A percentile compares a stretch with the other conserved stretches of the same genome.
These are phyloP conservation scores for Lippia alba DNA, from an alignment of 305 asterid species.

Conservation along the genomic window DNA sequence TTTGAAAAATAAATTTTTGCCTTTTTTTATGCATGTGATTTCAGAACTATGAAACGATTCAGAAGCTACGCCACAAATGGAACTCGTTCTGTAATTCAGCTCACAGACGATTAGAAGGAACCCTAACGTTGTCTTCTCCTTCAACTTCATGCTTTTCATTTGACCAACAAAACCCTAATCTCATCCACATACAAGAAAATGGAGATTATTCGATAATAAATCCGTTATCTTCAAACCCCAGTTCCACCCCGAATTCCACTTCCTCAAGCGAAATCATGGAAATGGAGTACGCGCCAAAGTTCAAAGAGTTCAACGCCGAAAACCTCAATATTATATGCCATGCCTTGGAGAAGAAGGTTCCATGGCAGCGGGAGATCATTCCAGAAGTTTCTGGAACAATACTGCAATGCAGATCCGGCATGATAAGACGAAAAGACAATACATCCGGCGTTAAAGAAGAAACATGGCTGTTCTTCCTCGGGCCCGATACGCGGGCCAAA, in stretches of 20 bases:
- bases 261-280: slow-evolving; percentile 72
- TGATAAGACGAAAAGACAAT: slow-evolving; percentile 50
- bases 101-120: slow-evolving; percentile 50
- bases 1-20: slow-evolving; percentile 9
- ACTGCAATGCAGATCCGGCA: slow-evolving; percentile 74
- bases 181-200: not conserved
- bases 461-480: slow-evolving; percentile 79
- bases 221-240: slow-evolving; percentile 28
- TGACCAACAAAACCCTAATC: slow-evolving; percentile 41
- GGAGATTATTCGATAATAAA: not conserved
- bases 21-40: slow-evolving; percentile 20
- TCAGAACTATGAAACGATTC: slow-evolving; percentile 47
- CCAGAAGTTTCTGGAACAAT: slow-evolving; percentile 67
- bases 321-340: slow-evolving; percentile 64
- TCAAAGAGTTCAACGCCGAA: slow-evolving; percentile 72
- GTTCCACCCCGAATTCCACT: slow-evolving; percentile 48
- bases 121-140: slow-evolving; percentile 50
- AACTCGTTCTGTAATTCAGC: slow-evolving; percentile 58
- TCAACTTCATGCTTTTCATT: slow-evolving; percentile 43
- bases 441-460: slow-evolving; percentile 51
- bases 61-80: slow-evolving; percentile 63
- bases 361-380: slow-evolving; percentile 64
- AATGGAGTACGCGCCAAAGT: slow-evolving; percentile 50
- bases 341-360: slow-evolving; percentile 71
- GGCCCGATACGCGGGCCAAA: slow-evolving; percentile 60